Percentiles rank a stretch among this genome's conserved stretches.
These are phyloP conservation scores for Carex cristatella DNA, from an alignment of 176 grass and related monocot species.

Conservation along the genomic window DNA sequence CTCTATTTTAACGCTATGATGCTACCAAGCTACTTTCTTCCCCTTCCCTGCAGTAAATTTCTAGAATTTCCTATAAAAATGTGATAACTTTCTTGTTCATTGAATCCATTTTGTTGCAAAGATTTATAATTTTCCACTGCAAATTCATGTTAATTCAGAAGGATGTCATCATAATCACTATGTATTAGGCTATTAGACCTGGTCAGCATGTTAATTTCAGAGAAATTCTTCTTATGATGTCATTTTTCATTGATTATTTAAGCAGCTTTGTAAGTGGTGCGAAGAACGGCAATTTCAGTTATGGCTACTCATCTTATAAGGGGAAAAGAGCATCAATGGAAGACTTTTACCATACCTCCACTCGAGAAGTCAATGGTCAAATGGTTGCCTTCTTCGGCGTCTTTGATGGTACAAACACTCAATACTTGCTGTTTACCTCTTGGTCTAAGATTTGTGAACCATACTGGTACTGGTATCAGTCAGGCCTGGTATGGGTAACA, in stretches of 20 bases:
- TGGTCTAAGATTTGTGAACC: not conserved
- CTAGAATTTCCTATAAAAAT: not conserved
- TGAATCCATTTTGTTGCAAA: not conserved
- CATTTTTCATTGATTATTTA: not conserved
- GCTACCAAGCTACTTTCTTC: not conserved
- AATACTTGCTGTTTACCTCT: not conserved
- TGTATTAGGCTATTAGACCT: not conserved
- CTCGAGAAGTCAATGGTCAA: slow-evolving; percentile 29
- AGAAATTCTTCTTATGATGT: not conserved
- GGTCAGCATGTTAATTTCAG: not conserved
- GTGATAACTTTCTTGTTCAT: not conserved
- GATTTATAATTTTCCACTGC: not conserved
- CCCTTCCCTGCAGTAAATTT: not conserved
- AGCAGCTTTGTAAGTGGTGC: slow-evolving; percentile 24
- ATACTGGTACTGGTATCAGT: not conserved
- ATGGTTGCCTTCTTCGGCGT: slow-evolving; percentile 38
- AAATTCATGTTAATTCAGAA: not conserved
- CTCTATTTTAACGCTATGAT: not conserved
- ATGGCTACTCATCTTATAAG: slow-evolving; percentile 36
- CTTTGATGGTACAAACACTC: slow-evolving; percentile 28
- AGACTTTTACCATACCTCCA: slow-evolving; percentile 32
- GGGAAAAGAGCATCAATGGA: slow-evolving; percentile 41
- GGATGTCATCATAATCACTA: not conserved
- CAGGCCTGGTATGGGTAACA: not conserved
- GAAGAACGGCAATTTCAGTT: slow-evolving; percentile 29